Conservation (phyloP, 805 yeast species). For the Candida lessepsii region DNA sequence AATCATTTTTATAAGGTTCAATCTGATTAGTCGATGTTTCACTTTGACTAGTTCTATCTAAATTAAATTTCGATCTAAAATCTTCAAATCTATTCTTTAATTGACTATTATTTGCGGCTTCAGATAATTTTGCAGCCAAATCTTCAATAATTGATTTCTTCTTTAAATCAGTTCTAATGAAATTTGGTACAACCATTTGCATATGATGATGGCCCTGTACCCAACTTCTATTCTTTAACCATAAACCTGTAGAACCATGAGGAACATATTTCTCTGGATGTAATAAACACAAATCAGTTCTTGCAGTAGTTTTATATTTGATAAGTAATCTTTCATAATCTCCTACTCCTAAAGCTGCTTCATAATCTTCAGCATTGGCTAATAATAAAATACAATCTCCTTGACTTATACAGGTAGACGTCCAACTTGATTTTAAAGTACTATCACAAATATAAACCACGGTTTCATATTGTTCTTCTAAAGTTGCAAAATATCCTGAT, state of each 20-base stretch:
- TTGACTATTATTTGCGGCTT: conserved; percentile 31
- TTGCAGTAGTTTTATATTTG: conserved; percentile 75
- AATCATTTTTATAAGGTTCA: conserved; percentile 77
- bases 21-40: conserved; percentile 26
- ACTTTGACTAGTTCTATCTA: conserved; percentile 21
- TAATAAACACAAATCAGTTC: conserved; percentile 80
- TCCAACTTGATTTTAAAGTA: conserved; percentile 81
- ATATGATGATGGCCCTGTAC: conserved; percentile 91
- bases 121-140: conserved; percentile 34
- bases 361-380: conserved; percentile 74
- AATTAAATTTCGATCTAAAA: conserved; percentile 27
- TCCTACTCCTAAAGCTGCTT: conserved; percentile 63
- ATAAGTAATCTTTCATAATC: conserved; percentile 79
- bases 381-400: conserved; percentile 90
- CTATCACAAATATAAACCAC: conserved; percentile 89
- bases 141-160: conserved; percentile 28
- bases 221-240: conserved; percentile 89
- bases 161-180: conserved; percentile 5
- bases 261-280: conserved; percentile 81
- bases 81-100: conserved; percentile 31
- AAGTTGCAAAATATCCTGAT: conserved; percentile 84
- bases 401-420: conserved; percentile 86
- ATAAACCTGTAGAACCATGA: conserved; percentile 80
- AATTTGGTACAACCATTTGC: conserved; percentile 52
- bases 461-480: conserved; percentile 87